A percentile compares a stretch with the other conserved stretches of the same genome.
These are phyloP conservation scores for Globisporangium paroecandrum DNA, from an alignment of 352 stramenopile genomes.

Conservation along the genomic window DNA sequence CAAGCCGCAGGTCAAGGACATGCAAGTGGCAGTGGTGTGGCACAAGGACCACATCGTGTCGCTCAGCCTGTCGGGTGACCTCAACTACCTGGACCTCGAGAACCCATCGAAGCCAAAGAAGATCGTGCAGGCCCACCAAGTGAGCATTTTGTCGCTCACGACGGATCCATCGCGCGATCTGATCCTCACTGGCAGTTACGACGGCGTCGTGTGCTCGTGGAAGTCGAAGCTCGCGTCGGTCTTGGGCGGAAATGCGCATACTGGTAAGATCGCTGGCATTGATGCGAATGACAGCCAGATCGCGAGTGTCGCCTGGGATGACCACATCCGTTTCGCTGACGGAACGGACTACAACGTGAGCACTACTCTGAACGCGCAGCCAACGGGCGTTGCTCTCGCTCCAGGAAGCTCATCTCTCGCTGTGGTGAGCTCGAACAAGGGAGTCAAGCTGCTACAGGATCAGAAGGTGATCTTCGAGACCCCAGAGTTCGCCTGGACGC, in stretches of 20 bases:
- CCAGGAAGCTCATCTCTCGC: conserved; percentile 43
- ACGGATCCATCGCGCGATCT: conserved; percentile 63
- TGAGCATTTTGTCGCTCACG: conserved; percentile 87
- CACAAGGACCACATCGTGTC: conserved; percentile 78
- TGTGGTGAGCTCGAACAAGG: conserved; percentile 78
- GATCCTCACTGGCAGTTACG: conserved; percentile 93
- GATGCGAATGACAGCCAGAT: conserved; percentile 58
- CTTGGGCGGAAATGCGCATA: conserved; percentile 46
- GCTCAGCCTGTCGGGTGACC: conserved; percentile 78
- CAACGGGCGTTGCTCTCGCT: conserved; percentile 59
- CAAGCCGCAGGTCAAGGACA: conserved; percentile 77
- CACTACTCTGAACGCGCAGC: conserved; percentile 62
- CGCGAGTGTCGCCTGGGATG: conserved; percentile 90
- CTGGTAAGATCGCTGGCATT: conserved; percentile 81
- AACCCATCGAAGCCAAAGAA: conserved; percentile 71
- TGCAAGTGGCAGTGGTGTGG: conserved; percentile 75
- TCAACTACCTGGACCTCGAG: conserved; percentile 74
- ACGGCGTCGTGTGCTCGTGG: conserved; percentile 92
- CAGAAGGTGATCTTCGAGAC: conserved; percentile 73
- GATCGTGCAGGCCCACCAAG: conserved; percentile 89
- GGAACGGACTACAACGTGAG: conserved; percentile 58
- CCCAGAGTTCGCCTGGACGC: conserved; percentile 72
- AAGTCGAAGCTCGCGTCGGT: conserved; percentile 52
- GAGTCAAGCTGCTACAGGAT: conserved; percentile 74
- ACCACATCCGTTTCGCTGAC: conserved; percentile 77